Evolutionary conservation across 208 protist genomes (phyloP), one percentile per base, ranked within the genome.

Genomic region (Acanthamoeba triangularis): DNA sequence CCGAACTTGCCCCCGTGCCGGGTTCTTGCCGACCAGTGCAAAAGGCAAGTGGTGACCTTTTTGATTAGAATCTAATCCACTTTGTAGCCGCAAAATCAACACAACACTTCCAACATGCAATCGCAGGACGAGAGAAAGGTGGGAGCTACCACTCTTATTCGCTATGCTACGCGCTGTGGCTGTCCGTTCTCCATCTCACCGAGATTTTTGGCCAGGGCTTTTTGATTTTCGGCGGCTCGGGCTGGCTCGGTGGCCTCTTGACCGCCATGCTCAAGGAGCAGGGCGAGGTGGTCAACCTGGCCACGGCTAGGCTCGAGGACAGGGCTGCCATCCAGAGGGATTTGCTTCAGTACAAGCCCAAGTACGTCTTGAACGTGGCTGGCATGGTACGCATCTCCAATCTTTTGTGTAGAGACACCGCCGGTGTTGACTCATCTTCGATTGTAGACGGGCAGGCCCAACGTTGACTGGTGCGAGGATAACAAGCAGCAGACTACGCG

Each of bases 391-490:
- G 59, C 78, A 28, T 1, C 67, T 1, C 11, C 84, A 28, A 18
- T 28, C 30, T n/a, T 90, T 44, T 3, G 3, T 30, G 61, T 95
- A 2, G 3, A 0, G 35, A 6, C 25, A 78, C 16, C 1, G 5
- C 35, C 0, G 13, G 5, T 8, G 35, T 78, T 8, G 16, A 78
- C 69, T 20, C 49, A 18, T 20, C 49, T 18, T 11, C 3, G 37
- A 41, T 54, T 18, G 1, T 18, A 96, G 35, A 98, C 97, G 47
- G 97, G 97, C 3, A 65, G 97, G 56, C 97, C 97, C 23, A 98
- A 98, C 95, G 96, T 98, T 25, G 97, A 98, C 95, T 98, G 97
- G 97, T 98, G 97, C 93, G 97, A 98, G 95, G 92, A 94, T 72
- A 52, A 98, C 84, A 97, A 98, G 90, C 30, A 78, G n/a, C 96